Evolutionary conservation across 2,329 filamentous ascomycete species (phyloP).

Genomic region (Cytospora piceicola): DNA sequence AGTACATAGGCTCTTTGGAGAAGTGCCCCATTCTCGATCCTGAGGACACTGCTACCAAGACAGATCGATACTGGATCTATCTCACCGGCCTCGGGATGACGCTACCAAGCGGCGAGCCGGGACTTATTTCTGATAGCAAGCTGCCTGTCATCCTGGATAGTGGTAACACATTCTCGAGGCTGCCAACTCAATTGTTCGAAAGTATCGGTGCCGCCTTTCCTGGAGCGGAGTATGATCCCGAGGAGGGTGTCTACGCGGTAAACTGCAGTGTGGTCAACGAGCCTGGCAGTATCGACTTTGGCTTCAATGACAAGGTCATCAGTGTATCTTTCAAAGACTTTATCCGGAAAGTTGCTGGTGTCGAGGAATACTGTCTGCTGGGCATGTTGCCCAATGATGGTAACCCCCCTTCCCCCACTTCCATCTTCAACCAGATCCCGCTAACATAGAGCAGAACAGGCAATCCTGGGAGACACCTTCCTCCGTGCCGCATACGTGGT

Average conservation of each 20-base stretch:
- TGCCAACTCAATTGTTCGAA: conserved; percentile 48
- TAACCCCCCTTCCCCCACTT: background rate
- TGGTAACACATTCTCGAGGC: conserved; percentile 54
- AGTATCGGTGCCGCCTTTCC: conserved; percentile 49
- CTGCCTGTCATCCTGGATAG: conserved; percentile 50
- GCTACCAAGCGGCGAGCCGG: conserved; percentile 31
- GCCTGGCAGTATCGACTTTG: conserved; percentile 52
- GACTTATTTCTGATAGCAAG: conserved; percentile 32
- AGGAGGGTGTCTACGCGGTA: conserved; percentile 49
- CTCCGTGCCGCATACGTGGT: conserved; percentile 51
- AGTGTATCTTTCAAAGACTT: conserved; percentile 53
- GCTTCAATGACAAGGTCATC: conserved; percentile 48
- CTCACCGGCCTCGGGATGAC: conserved; percentile 37
- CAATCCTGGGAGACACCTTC: conserved; percentile 49
- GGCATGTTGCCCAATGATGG: conserved; percentile 39
- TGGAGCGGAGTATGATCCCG: conserved; percentile 43
- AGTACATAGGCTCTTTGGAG: conserved; percentile 52
- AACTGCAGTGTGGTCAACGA: conserved; percentile 45
- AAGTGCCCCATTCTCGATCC: conserved; percentile 47
- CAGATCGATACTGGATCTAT: conserved; percentile 42
- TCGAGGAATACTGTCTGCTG: conserved; percentile 45
- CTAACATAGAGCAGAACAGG: conserved; percentile 42
- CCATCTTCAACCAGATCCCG: conserved; percentile 30
- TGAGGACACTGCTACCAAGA: conserved; percentile 29
- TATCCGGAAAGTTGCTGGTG: conserved; percentile 47